Evolutionary conservation across 805 yeast species (phyloP), one percentile per base, ranked within the genome.

Genomic region (Candida koratica): DNA sequence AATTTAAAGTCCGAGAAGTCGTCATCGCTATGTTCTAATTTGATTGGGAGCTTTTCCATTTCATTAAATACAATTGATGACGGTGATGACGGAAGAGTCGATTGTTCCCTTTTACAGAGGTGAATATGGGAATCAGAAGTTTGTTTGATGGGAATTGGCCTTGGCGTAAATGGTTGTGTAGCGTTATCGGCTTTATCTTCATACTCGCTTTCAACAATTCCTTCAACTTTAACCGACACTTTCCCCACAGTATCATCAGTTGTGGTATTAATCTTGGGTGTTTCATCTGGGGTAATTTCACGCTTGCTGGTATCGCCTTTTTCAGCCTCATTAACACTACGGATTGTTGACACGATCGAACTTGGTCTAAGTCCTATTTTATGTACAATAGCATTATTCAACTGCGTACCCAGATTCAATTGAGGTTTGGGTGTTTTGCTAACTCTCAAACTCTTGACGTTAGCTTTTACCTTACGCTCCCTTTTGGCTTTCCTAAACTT

Each of bases 41-140:
- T 29, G n/a, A 29, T 13, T 29, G 32, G 32, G 7, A 25, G 4
- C 10, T 17, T n/a, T n/a, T n/a, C 24, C 14, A n/a, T 4, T 5
- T 18, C 4, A 11, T 14, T 6, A 14, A 29, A 19, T 6, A 19
- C 14, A 17, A 29, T 29, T 12, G 32, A 29, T 9, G 32, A 29
- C 18, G 32, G 32, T 19, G 32, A 29, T 13, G 32, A 29, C 14
- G 32, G 32, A 13, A 18, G 25, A 12, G 32, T 29, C 14, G 10
- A 12, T 29, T 12, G 10, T 25, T 10, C 16, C 11, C 13, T 24
- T 11, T 18, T 19, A 7, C 13, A 19, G 13, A 7, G 13, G 11
- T 17, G 20, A 13, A 13, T 5, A 11, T 9, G 17, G 5, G 17
- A 4, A 4, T 18, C 19, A 4, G 23, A 18, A 15, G n/a, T 11